Base-by-base conservation (phyloP, 2,329 filamentous ascomycete species). In the Neonectria hederae region DNA sequence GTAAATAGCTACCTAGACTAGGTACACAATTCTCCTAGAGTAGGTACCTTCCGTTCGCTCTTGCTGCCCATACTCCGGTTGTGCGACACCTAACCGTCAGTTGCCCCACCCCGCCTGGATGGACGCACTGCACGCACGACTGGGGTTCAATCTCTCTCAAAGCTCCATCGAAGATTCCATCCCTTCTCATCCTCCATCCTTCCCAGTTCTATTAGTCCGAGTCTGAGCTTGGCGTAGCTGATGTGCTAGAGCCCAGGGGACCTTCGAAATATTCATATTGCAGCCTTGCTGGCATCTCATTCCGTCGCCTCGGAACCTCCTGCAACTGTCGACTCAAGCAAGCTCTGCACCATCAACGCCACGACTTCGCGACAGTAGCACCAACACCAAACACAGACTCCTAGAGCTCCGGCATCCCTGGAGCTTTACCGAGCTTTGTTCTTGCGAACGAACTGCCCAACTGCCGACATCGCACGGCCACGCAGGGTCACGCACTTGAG, bases 281-380 rank as follows among this genome's bases (percentile, higher is more conserved):
- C 6, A 17, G 5, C 35, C 28, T 14, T 30, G 48, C 45, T 55
- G 43, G 55, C 65, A 53, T 60, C 46, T 54, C 63, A 69, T 65
- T 70, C 68, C 68, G 64, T 58, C 59, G 59, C 54, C 59, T 42
- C 49, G 58, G 58, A 59, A 57, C 65, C 62, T 67, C 61, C 70
- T 68, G 65, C 65, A 65, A 68, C 65, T 61, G 58, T 71, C 69
- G 70, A 72, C 59, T 65, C 62, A 58, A 55, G 60, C 62, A 58
- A 55, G 60, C 60, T 54, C 58, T 60, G 63, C 58, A 62, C 63
- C 62, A 55, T 59, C 60, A 61, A 64, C 69, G 46, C 69, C 69
- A 64, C 67, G 63, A 69, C 56, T 48, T 42, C 51, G 51, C 54
- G 51, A 42, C 38, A n/a, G 46, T 26, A 49, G 6, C 46, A 42